phyloP scores from a whole-genome alignment of 257 asterid genomes.

The Jasminum sambac region DNA sequence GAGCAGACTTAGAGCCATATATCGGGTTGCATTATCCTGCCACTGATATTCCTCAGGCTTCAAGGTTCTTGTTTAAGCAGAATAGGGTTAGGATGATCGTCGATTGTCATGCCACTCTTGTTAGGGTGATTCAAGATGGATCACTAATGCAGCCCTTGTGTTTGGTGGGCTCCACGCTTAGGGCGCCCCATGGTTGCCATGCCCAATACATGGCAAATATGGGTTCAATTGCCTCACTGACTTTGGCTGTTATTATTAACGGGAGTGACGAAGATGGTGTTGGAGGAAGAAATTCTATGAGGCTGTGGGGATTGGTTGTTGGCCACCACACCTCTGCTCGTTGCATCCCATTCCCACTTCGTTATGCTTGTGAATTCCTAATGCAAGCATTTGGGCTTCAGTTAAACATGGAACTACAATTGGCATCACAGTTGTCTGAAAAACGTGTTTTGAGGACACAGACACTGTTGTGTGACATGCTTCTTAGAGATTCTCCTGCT shows the following conservation, averaged over 20 bases:
- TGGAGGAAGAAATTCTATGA: constrained; percentile 62
- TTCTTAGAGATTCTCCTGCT: constrained; percentile 72
- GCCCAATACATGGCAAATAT: constrained; percentile 68
- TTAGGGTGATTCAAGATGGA: constrained; percentile 52
- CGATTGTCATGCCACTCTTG: constrained; percentile 52
- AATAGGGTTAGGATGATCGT: constrained; percentile 68
- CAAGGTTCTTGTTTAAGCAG: constrained; percentile 62
- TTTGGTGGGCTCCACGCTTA: constrained; percentile 61
- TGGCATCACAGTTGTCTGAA: constrained; percentile 67
- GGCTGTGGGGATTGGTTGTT: constrained; percentile 92
- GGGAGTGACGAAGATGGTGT: constrained; percentile 53
- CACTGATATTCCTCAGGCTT: constrained; percentile 68
- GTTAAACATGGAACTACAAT: constrained; percentile 76
- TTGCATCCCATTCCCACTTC: constrained; percentile 71
- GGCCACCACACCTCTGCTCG: constrained; percentile 82
- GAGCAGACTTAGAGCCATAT: constrained; percentile 59
- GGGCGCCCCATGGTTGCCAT: constrained; percentile 70
- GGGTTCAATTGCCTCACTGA: constrained; percentile 65
- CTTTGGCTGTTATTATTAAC: constrained; percentile 55
- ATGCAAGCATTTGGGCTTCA: constrained; percentile 94
- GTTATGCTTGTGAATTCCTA: constrained; percentile 84
- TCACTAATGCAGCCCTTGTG: constrained; percentile 62
- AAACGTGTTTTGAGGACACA: constrained; percentile 78
- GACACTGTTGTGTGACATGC: constrained; percentile 84
- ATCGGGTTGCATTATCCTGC: constrained; percentile 66